Percentiles rank a stretch among this genome's conserved stretches.
Conservation (phyloP, 768 basidiomycete species). For the Podaxis sp. region DNA sequence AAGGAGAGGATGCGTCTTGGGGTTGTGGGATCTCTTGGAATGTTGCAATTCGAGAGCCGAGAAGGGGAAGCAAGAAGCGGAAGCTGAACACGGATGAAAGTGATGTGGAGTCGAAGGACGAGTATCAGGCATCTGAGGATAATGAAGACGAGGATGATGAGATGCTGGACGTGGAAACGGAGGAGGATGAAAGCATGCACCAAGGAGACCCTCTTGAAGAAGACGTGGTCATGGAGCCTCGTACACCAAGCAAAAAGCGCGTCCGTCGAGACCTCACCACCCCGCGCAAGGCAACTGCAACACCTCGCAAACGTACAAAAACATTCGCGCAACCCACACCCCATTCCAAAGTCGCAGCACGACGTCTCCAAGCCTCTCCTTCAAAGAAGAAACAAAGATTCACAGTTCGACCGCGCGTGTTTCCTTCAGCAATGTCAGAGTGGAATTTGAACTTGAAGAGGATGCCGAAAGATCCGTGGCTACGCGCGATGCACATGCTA, state of each 20-base stretch:
- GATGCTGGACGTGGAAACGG: conserved; percentile 21
- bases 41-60: conserved; percentile 26
- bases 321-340: conserved; percentile 66
- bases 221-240: conserved; percentile 29
- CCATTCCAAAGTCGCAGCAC: conserved; percentile 69
- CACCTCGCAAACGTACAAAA: conserved; percentile 22
- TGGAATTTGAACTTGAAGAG: conserved; percentile 41
- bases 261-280: conserved; percentile 12
- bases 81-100: conserved; percentile 14
- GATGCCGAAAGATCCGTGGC: conserved; percentile 74
- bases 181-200: conserved; percentile 26
- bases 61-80: conserved; percentile 9
- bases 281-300: conserved; percentile 24
- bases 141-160: conserved; percentile 30
- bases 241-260: conserved; percentile 25
- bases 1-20: conserved; percentile 27
- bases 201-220: conserved; percentile 30
- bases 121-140: conserved; percentile 27
- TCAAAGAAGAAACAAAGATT: conserved; percentile 27
- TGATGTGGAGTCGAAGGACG: conserved; percentile 15
- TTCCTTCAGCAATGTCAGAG: conserved; percentile 31
- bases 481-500: conserved; percentile 84
- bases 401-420: conserved; percentile 19
- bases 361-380: conserved; percentile 36
- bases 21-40: conserved; percentile 48